Base-by-base conservation (phyloP, 331 rosid genomes). In the Arachis monticola region DNA sequence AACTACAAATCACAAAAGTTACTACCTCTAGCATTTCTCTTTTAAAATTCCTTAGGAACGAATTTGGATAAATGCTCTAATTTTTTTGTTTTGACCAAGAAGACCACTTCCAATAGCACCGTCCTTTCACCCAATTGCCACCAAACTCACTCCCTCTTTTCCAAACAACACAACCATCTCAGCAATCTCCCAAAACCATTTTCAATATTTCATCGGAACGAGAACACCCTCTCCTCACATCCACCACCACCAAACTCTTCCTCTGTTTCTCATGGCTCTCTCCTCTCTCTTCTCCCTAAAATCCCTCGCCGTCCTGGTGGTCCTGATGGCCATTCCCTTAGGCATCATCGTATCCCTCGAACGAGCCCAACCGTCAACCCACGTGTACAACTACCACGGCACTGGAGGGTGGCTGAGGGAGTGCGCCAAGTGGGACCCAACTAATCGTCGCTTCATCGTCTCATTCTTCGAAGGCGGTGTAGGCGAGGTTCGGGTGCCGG, bases 391-490 rank as follows among this genome's bases (percentile, higher is more conserved):
- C 82, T 94, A 94, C 73, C 92, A 86, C 84, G 78, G 93, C 83
- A 1, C 77, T 61, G 86, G 95, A 64, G 86, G 95, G 45, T 92
- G 85, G 89, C 71, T 94, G 52, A 79, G 89, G 63, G 99, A 94
- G 80, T 85, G 91, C 66, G 82, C 84, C 58, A 92, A 90, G 76
- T 94, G 97, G 97, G 99, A 92, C 78, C 78, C 86, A 22, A 86
- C 44, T 64, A 10, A 83, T 80, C 70, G 70, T 55, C 97, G 97
- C 30, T 94, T 94, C 84, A 72, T 92, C 44, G 72, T 83, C 58
- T 83, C 93, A 9, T 82, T 82, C 70, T 11, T 90, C 4, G 84
- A 78, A 53, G 97, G 99, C 10, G 97, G 96, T 27, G 17, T 94
- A 10, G 92, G 87, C 9, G 83, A 86, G 80, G 44, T 90, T 53